phyloP scores from a whole-genome alignment of 148 eudicot genomes.

The Mesembryanthemum crystallinum region DNA sequence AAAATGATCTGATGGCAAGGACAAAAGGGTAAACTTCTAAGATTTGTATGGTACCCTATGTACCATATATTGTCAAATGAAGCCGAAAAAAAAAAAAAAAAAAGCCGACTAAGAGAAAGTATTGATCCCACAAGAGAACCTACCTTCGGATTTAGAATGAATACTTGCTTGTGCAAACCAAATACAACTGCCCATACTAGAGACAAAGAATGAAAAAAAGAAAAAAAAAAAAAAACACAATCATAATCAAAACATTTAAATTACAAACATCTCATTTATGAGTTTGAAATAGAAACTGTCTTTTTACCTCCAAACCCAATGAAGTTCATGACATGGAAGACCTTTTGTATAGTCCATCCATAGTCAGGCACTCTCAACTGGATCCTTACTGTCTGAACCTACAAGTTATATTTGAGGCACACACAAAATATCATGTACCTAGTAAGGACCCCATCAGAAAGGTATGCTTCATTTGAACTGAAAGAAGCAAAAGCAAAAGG shows the following conservation, averaged over 20 bases:
- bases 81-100: too few species aligned
- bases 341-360: conserved; percentile 96
- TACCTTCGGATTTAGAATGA: conserved; percentile 64
- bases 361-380: conserved; percentile 79
- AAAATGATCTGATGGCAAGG: too few species aligned
- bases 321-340: conserved; percentile 91
- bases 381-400: conserved; percentile 80
- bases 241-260: conserved; percentile 5
- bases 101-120: not conserved
- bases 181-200: conserved; percentile 81
- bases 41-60: not conserved
- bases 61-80: too few species aligned
- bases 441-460: not conserved
- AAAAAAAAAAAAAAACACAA: conserved; percentile 8
- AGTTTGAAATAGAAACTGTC: not conserved
- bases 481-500: too few species aligned
- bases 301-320: conserved; percentile 78
- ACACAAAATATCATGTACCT: not conserved
- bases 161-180: conserved; percentile 70
- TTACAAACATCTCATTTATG: not conserved
- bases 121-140: conserved; percentile 2
- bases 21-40: not conserved
- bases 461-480: too few species aligned
- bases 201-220: not conserved
- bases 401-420: conserved; percentile 25